Conservation (phyloP, 495 filamentous ascomycete species). For the Tuber indicum region DNA sequence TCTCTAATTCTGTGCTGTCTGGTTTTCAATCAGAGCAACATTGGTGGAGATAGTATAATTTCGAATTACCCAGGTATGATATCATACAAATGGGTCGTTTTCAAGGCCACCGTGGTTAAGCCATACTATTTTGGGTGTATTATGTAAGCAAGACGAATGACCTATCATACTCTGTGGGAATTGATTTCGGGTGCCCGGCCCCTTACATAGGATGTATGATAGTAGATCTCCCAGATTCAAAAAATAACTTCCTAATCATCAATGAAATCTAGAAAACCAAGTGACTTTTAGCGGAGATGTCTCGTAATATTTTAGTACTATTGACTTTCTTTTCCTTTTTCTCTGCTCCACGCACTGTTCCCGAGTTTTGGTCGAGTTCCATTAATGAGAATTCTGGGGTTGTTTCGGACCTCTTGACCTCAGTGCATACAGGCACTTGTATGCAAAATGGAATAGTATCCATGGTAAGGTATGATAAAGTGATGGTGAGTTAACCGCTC, state of each 20-base stretch:
- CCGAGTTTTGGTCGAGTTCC: neutral
- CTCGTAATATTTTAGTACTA: neutral
- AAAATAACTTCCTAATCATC: neutral
- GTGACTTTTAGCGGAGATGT: neutral
- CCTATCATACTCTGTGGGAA: no score
- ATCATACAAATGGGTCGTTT: no score
- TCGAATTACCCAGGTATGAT: no score
- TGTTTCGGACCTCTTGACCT: neutral
- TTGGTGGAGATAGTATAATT: no score
- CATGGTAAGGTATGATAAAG: neutral
- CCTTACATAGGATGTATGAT: no score
- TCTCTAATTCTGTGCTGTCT: no score
- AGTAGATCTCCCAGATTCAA: neutral
- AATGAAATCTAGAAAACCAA: neutral
- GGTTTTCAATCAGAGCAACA: no score
- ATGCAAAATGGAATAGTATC: neutral
- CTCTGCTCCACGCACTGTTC: neutral
- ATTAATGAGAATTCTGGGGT: neutral
- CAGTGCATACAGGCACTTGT: neutral
- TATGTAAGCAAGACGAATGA: no score
- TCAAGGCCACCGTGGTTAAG: no score
- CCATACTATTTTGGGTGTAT: no score
- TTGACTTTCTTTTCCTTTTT: no score
- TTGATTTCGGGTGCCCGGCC: no score
- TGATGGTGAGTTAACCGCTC: neutral